Base-by-base conservation (phyloP, 345 rosid genomes). In the Mallotus nudiflorus region DNA sequence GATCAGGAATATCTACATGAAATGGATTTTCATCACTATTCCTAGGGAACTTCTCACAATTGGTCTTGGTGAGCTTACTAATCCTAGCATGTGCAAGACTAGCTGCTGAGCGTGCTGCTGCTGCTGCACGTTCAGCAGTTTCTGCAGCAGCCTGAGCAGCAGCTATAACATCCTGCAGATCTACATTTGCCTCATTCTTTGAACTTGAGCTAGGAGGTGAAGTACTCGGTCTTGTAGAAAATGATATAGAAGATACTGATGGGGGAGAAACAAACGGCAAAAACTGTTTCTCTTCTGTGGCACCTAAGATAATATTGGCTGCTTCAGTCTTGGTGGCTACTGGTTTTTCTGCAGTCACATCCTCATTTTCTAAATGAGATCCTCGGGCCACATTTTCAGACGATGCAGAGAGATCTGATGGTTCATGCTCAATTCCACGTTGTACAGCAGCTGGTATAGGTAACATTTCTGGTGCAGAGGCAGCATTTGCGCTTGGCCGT, bases 111-210 rank as follows among this genome's bases (percentile, higher is more conserved):
- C 96, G 87, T 74, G 99, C 97, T 25, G 91, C 96, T 22, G 91
- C 77, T 58, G 96, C 98, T 6, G 98, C 96, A 73, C 82, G 85
- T 74, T 94, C 98, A 10, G 98, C 98, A 53, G 84, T 64, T 46
- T 91, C 97, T 31, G 96, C 97, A 76, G 98, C 98, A 62, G 93
- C 82, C 62, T 90, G 93, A 67, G 97, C 97, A 60, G 97, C 97
- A 49, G 80, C 87, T 72, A 94, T 66, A 46, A 94, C 93, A 69
- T 94, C 98, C 77, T 84, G 91, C 76, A 90, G 76, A 82, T 93
- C 96, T 55, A 82, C 72, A 50, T 83, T 82, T 19, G 73, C 73
- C 56, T 82, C 85, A 68, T 77, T 83, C 76, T 82, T 65, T 49
- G 78, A 68, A 62, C 70, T 68, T 9, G 69, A 77, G 54, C 65